These are phyloP conservation scores for Penicillium brasilianum DNA, from an alignment of 2,329 filamentous ascomycete genomes.

Conservation along the genomic window DNA sequence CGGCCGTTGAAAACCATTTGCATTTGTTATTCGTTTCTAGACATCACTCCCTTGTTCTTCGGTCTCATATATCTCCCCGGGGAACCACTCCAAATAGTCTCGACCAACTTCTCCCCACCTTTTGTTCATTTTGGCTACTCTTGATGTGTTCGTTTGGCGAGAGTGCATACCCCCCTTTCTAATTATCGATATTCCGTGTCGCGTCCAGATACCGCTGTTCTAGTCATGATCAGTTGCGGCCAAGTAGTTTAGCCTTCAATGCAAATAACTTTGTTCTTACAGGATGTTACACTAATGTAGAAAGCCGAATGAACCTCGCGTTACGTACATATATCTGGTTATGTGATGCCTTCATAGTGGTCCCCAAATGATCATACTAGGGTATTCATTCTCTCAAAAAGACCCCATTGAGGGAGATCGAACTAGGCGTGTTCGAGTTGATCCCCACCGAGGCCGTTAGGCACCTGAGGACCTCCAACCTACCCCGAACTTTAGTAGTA, in stretches of 20 bases:
- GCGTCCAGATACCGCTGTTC: conserved; percentile 34
- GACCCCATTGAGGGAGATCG: not conserved
- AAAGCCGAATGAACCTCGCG: too few species aligned
- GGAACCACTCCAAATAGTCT: conserved; percentile 16
- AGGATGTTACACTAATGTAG: not conserved
- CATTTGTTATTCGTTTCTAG: conserved; percentile 2
- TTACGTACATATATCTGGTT: too few species aligned
- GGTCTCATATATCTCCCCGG: conserved; percentile 11
- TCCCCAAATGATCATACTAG: not conserved
- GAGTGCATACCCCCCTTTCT: conserved; percentile 30
- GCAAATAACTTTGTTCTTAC: conserved; percentile 31
- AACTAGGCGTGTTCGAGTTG: not conserved
- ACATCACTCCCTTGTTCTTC: conserved; percentile 13
- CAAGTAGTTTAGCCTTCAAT: conserved; percentile 32
- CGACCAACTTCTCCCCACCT: conserved; percentile 3
- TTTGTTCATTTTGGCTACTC: conserved; percentile 11
- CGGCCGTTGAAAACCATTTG: conserved; percentile 44
- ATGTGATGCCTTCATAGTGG: too few species aligned
- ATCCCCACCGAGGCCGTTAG: not conserved
- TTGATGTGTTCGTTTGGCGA: conserved; percentile 7
- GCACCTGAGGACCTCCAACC: conserved; percentile 1
- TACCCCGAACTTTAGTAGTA: not conserved
- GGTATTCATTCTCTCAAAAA: not conserved
- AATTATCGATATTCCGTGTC: conserved; percentile 35
- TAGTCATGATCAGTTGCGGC: conserved; percentile 28